Conservation (phyloP, 257 asterid genomes). For the Gardenia jasminoides region DNA sequence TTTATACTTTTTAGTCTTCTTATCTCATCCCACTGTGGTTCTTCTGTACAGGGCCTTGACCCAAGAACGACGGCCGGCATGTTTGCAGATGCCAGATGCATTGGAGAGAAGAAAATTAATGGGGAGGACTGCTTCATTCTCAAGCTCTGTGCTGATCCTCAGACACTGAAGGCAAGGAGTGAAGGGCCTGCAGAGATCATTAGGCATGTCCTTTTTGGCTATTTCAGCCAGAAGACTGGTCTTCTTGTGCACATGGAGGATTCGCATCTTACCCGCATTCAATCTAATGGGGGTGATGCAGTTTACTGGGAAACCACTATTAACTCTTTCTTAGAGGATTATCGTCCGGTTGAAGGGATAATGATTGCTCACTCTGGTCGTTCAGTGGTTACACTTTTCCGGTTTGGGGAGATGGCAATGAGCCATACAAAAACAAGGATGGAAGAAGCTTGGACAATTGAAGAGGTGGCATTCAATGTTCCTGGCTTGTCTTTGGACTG, state of each 20-base stretch:
- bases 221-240: slow-evolving; percentile 95
- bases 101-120: slow-evolving; percentile 81
- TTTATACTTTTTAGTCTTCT: neutral
- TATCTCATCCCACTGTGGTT: neutral
- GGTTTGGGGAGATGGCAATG: slow-evolving; percentile 95
- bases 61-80: slow-evolving; percentile 83
- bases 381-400: slow-evolving; percentile 81
- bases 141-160: slow-evolving; percentile 86
- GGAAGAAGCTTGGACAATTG: slow-evolving; percentile 99
- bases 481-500: slow-evolving; percentile 93
- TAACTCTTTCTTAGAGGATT: slow-evolving; percentile 77
- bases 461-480: slow-evolving; percentile 88
- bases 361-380: slow-evolving; percentile 98
- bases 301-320: slow-evolving; percentile 99
- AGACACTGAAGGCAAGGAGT: slow-evolving; percentile 77
- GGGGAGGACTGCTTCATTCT: slow-evolving; percentile 95
- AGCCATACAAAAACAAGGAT: slow-evolving; percentile 93
- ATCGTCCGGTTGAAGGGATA: slow-evolving; percentile 85
- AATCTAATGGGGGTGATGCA: slow-evolving; percentile 85
- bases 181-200: slow-evolving; percentile 97
- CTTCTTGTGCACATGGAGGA: slow-evolving; percentile 93
- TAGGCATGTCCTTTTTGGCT: slow-evolving; percentile 85
- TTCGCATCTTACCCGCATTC: slow-evolving; percentile 94
- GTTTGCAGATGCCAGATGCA: slow-evolving; percentile 83
- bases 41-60: slow-evolving; percentile 73